Percentiles rank a stretch among this genome's conserved stretches.
phyloP scores from a whole-genome alignment of 177 flowering plant species.

The Vitis hybrid region DNA sequence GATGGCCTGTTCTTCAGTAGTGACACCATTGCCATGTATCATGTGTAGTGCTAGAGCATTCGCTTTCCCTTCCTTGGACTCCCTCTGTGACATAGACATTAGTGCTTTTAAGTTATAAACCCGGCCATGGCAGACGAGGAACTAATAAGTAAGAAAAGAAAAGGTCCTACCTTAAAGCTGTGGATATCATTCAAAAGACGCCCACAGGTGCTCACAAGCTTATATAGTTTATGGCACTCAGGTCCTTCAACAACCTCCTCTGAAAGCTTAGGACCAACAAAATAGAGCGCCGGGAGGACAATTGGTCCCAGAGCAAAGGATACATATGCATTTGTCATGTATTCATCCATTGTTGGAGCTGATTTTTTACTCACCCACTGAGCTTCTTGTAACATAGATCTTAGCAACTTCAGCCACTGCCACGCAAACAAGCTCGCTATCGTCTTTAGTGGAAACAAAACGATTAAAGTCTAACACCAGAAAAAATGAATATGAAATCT shows the following conservation, averaged over 20 bases:
- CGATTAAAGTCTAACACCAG: not conserved
- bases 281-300: slow-evolving; percentile 73
- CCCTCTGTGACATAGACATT: slow-evolving; percentile 57
- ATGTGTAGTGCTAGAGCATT: slow-evolving; percentile 50
- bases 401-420: slow-evolving; percentile 80
- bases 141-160: not conserved
- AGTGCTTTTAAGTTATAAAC: not conserved
- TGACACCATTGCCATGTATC: slow-evolving; percentile 19
- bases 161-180: slow-evolving; percentile 52
- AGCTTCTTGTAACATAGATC: slow-evolving; percentile 74
- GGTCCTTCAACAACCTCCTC: slow-evolving; percentile 44
- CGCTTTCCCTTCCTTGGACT: slow-evolving; percentile 55
- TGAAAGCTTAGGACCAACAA: slow-evolving; percentile 73
- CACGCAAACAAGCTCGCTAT: slow-evolving; percentile 6
- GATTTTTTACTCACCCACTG: slow-evolving; percentile 53
- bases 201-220: slow-evolving; percentile 71
- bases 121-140: not conserved
- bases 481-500: not conserved
- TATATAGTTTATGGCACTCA: slow-evolving; percentile 54
- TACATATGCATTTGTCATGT: slow-evolving; percentile 58
- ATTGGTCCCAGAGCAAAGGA: slow-evolving; percentile 94
- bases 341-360: slow-evolving; percentile 70
- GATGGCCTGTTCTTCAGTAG: slow-evolving; percentile 38
- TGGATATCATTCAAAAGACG: slow-evolving; percentile 87
- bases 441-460: not conserved